These are phyloP conservation scores for Ophiostoma tasmaniense DNA, from an alignment of 2,329 filamentous ascomycete genomes.

Conservation along the genomic window DNA sequence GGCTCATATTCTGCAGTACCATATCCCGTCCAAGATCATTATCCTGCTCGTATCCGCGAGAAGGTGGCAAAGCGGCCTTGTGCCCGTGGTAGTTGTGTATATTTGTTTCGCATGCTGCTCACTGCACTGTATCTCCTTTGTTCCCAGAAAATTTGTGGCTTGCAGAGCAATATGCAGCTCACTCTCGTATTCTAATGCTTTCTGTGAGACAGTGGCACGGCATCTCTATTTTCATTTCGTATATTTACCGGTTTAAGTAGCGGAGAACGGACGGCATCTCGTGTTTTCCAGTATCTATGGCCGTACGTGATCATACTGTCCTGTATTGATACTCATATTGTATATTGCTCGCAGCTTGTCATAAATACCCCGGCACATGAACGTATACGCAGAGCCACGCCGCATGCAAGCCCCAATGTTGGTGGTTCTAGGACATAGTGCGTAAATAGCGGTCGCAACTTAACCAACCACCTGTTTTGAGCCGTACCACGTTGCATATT, in stretches of 20 bases:
- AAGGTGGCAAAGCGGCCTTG: background rate
- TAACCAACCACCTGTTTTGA: background rate
- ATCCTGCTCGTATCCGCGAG: background rate
- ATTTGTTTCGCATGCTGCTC: background rate
- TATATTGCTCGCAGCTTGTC: background rate
- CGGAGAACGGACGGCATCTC: background rate
- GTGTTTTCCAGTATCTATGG: constrained; percentile 1
- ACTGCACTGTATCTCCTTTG: background rate
- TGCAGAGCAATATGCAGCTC: background rate
- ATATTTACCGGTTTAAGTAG: background rate
- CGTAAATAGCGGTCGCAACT: background rate
- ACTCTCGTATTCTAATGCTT: background rate
- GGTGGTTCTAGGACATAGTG: background rate
- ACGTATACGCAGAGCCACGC: background rate
- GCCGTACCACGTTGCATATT: background rate
- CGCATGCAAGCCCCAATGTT: background rate
- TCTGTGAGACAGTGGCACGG: background rate
- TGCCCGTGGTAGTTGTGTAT: background rate
- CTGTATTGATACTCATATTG: background rate
- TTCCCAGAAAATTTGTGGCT: background rate
- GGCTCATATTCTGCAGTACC: background rate
- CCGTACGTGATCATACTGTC: background rate
- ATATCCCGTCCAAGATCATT: background rate
- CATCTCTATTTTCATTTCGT: background rate
- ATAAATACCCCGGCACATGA: background rate